Conservation (phyloP, 1,139 yeast genomes). For the Magnusiomyces ingens region DNA sequence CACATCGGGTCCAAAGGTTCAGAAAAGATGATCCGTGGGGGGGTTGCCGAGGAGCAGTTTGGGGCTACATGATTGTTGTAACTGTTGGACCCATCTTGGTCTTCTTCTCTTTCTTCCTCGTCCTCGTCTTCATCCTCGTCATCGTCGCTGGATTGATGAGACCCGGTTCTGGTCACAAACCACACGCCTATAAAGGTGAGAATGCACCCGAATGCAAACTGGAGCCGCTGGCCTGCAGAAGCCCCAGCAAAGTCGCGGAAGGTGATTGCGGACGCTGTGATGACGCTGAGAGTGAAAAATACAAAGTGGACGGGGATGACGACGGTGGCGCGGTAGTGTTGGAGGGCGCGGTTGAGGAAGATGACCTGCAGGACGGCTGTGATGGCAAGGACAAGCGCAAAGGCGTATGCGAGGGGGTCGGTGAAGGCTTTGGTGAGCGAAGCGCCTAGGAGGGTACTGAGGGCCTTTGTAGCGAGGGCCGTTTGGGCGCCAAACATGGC, state of each 20-base stretch:
- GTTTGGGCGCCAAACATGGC: constrained; percentile 42
- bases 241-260: constrained; percentile 36
- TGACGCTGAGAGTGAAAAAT: constrained; percentile 39
- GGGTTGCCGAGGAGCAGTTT: no score
- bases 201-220: constrained; percentile 34
- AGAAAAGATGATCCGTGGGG: no score
- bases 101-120: constrained; percentile 11
- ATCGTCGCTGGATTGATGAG: constrained; percentile 1
- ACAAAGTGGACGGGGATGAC: constrained; percentile 45
- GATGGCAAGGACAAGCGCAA: constrained; percentile 29
- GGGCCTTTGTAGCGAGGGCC: constrained; percentile 38
- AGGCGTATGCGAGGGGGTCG: constrained; percentile 29
- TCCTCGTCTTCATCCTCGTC: background rate
- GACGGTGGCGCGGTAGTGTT: constrained; percentile 36
- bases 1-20: no score
- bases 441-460: constrained; percentile 33
- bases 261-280: constrained; percentile 35
- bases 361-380: constrained; percentile 38
- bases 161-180: constrained; percentile 26
- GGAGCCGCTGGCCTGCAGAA: constrained; percentile 20
- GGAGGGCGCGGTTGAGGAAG: constrained; percentile 35
- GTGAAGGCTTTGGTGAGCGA: constrained; percentile 27
- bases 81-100: no score
- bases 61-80: no score
- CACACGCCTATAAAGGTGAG: constrained; percentile 39